Conservation (phyloP, 2,329 filamentous ascomycete species). For the Trichoderma asperellum region DNA sequence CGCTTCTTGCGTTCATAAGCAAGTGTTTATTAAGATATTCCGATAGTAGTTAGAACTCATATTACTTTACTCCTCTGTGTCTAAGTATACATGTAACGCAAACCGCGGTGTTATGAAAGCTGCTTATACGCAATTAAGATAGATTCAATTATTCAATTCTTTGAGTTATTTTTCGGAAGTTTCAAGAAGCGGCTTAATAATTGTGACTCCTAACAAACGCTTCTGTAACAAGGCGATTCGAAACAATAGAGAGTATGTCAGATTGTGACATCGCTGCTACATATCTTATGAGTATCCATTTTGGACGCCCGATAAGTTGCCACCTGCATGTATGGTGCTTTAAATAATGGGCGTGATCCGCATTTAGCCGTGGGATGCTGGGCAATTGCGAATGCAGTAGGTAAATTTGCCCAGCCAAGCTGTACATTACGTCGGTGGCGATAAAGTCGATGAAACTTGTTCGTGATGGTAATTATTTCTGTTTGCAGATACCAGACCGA, state of each 20-base stretch:
- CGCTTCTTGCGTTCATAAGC: background rate
- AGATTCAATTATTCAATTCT: background rate
- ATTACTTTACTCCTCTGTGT: background rate
- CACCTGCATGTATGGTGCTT: background rate
- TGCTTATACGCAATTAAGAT: background rate
- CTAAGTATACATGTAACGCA: no score
- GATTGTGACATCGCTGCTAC: background rate
- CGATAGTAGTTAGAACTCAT: background rate
- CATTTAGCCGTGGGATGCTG: background rate
- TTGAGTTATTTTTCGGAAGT: background rate
- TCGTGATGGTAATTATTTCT: background rate
- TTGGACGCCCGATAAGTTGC: background rate
- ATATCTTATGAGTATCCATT: background rate
- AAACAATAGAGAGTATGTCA: background rate
- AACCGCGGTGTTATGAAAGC: background rate
- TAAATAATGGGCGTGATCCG: background rate
- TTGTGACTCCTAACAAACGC: background rate
- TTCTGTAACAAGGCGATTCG: background rate
- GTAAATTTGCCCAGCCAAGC: background rate
- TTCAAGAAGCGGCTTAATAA: background rate
- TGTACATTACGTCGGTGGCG: background rate
- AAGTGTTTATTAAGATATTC: background rate
- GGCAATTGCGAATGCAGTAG: background rate
- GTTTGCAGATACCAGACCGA: background rate
- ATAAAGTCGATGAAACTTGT: background rate